Conservation (phyloP, 2,329 filamentous ascomycete genomes). For the Bisporella sp. region DNA sequence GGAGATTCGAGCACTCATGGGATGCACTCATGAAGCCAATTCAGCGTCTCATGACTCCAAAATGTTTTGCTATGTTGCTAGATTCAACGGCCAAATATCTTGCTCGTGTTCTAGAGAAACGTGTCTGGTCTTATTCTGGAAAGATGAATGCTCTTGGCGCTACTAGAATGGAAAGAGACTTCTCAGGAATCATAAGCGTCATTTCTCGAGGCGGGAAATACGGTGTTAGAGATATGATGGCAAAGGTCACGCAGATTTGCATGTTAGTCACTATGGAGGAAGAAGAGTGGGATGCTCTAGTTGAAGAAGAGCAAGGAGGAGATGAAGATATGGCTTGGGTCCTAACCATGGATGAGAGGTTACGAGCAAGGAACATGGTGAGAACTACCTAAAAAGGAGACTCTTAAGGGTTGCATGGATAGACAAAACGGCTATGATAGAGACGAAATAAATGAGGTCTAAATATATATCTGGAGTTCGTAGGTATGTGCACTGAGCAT, state of each 20-base stretch:
- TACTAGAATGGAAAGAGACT: constrained; percentile 76
- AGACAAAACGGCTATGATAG: too few species aligned
- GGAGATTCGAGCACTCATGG: constrained; percentile 81
- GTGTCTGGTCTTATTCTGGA: constrained; percentile 74
- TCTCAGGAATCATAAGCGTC: constrained; percentile 64
- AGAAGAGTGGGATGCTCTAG: constrained; percentile 84
- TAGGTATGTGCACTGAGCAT: too few species aligned
- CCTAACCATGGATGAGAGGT: background rate
- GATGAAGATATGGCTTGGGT: constrained; percentile 1
- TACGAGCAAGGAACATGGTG: background rate
- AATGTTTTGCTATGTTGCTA: constrained; percentile 70
- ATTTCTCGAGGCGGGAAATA: constrained; percentile 67
- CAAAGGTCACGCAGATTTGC: constrained; percentile 69
- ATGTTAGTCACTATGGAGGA: constrained; percentile 92
- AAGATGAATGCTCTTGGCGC: constrained; percentile 73
- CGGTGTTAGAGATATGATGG: constrained; percentile 69
- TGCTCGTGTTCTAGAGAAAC: constrained; percentile 74
- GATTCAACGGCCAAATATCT: constrained; percentile 69
- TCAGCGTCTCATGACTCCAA: constrained; percentile 72
- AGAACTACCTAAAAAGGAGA: background rate
- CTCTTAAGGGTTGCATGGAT: too few species aligned
- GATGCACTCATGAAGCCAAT: constrained; percentile 79
- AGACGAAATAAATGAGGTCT: too few species aligned
- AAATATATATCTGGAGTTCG: too few species aligned
- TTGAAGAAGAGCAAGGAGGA: constrained; percentile 48